Evolutionary conservation across 2,329 filamentous ascomycete species (phyloP).

Genomic region (Diaporthe capsici): DNA sequence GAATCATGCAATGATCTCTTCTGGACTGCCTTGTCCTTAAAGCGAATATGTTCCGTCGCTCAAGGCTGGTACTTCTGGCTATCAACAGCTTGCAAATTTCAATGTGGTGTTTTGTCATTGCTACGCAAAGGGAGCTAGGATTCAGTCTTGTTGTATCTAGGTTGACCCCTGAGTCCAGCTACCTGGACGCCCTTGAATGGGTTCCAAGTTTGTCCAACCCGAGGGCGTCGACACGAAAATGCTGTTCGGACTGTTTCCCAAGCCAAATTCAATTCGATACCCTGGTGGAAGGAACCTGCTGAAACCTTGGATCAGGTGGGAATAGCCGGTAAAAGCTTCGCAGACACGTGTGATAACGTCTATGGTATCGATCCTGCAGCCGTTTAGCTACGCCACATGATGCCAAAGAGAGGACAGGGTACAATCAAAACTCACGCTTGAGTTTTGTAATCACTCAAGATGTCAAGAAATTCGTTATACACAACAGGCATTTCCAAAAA

Average conservation of each 20-base stretch:
- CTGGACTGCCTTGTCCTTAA: too few species aligned
- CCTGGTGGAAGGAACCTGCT: constrained; percentile 97
- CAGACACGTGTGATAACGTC: constrained; percentile 98
- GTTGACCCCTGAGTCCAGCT: background rate
- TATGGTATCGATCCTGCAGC: constrained; percentile 87
- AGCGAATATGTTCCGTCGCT: too few species aligned
- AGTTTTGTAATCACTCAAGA: constrained; percentile 99
- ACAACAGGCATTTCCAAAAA: constrained; percentile 97
- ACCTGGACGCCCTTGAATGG: constrained; percentile 69
- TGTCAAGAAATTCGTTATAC: constrained; percentile 96
- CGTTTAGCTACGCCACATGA: constrained; percentile 38
- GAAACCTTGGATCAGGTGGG: constrained; percentile 95
- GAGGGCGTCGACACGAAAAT: constrained; percentile 98
- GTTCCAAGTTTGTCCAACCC: constrained; percentile 80
- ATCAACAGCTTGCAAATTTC: background rate
- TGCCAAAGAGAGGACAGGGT: background rate
- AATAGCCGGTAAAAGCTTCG: constrained; percentile 94
- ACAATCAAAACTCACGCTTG: constrained; percentile 77
- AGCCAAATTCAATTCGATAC: constrained; percentile 95
- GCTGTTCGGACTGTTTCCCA: constrained; percentile 92
- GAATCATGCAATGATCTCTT: too few species aligned
- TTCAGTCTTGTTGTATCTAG: too few species aligned
- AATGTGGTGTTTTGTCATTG: background rate
- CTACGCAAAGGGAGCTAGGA: background rate
- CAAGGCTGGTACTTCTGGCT: background rate